These are phyloP conservation scores for Fistulifera pelliculosa DNA, from an alignment of 108 stramenopile genomes.

Conservation along the genomic window DNA sequence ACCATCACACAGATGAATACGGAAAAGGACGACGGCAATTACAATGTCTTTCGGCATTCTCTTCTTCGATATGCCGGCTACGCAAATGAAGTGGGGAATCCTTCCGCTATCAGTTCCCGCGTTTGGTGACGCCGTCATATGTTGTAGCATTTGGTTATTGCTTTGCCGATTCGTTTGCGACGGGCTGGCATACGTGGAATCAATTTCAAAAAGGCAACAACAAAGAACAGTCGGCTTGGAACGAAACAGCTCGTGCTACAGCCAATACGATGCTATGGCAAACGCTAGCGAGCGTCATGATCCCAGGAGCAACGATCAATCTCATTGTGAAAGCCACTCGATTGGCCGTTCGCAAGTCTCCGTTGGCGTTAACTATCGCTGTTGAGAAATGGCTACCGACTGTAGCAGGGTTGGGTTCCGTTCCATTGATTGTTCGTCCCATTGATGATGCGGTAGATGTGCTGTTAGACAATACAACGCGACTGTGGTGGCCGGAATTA, in stretches of 20 bases:
- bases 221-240: background rate
- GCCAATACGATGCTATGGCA: constrained; percentile 63
- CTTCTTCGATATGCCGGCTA: constrained; percentile 62
- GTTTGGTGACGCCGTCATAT: constrained; percentile 58
- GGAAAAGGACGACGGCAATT: constrained; percentile 7
- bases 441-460: constrained; percentile 64
- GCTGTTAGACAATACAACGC: constrained; percentile 50
- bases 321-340: constrained; percentile 57
- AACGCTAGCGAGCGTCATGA: constrained; percentile 52
- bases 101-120: constrained; percentile 77
- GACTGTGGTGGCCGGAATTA: constrained; percentile 25
- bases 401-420: constrained; percentile 43
- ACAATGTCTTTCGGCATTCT: constrained; percentile 73
- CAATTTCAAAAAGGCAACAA: background rate
- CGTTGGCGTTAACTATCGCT: constrained; percentile 31
- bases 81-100: constrained; percentile 65
- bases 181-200: constrained; percentile 35
- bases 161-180: constrained; percentile 51
- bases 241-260: constrained; percentile 23
- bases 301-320: constrained; percentile 75
- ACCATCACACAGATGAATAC: too few relatives aligned
- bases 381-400: constrained; percentile 68
- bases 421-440: constrained; percentile 67
- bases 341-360: constrained; percentile 40
- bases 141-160: constrained; percentile 74